Evolutionary conservation across 768 basidiomycete species (phyloP), one percentile per base, ranked within the genome.

Genomic region (Suillus decipiens): DNA sequence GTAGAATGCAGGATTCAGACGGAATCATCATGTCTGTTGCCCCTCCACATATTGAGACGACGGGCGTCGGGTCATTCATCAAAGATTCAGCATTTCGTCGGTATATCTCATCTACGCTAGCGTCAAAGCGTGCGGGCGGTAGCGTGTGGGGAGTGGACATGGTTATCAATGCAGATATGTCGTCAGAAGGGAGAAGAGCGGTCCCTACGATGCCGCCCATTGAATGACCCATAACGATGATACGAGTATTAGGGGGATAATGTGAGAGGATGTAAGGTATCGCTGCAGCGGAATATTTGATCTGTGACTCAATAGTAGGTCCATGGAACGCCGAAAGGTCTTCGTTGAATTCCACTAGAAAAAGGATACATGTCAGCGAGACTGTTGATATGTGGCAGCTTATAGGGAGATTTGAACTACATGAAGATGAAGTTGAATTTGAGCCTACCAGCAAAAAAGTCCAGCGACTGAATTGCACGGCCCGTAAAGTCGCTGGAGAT

Each of bases 121-220:
- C 76, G 72, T 98, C 95, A 67, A 98, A 90, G 0, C 95, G 86
- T 1, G 90, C 93, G 0, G 97, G 96, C 5, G 96, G 92, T 2
- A 95, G 81, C 2, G 82, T 82, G 70, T 97, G 93, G 0, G 97
- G 97, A 0, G 96, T 93, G 0, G 95, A 95, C 91, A 99, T 92
- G n/a, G 97, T 98, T 70, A 99, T 84, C 63, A 99, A 82, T 0
- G 88, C 85, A 10, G 89, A 86, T 45, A 96, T 86, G 60, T 86
- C 75, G 9, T 73, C 67, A 7, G 87, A 85, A 2, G 90, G 86
- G 11, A 96, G 84, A 15, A 96, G 80, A 6, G 91, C 87, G 0
- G 88, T 86, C 10, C 93, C 94, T 5, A 96, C 95, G 54, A 96
- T 79, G 11, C 97, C 97, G 28, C 97, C 97, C 97, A 99, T 99